Conservation (phyloP, 805 yeast genomes). For the Cyberlindnera lachancei region DNA sequence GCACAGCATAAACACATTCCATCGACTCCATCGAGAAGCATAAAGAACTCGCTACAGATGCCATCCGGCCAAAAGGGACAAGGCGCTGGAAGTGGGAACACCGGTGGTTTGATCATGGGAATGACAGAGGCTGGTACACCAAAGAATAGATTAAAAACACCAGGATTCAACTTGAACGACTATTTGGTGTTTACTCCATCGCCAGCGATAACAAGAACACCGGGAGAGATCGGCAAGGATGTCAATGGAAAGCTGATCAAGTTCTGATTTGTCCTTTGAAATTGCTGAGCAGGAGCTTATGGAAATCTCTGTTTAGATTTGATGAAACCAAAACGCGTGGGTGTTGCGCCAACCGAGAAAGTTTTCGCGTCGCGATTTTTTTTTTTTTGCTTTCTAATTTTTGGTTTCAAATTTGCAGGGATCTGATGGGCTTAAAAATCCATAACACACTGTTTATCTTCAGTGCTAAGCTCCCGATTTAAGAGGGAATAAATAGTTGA, state of each 20-base stretch:
- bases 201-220: constrained; percentile 35
- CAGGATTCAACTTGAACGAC: constrained; percentile 76
- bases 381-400: constrained; percentile 2
- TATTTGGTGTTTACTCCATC: constrained; percentile 75
- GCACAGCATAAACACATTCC: constrained; percentile 20
- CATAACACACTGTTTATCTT: too few species aligned
- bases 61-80: constrained; percentile 13
- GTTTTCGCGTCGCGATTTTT: constrained; percentile 1
- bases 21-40: constrained; percentile 16
- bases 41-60: constrained; percentile 7
- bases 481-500: too few species aligned
- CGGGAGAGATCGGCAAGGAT: constrained; percentile 24
- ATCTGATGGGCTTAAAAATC: too few species aligned
- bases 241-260: constrained; percentile 22
- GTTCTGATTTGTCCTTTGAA: constrained; percentile 4
- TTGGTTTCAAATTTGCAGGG: neutral
- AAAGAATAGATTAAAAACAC: constrained; percentile 35
- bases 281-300: neutral
- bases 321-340: neutral
- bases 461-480: too few species aligned
- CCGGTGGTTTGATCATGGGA: too few species aligned
- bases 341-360: constrained; percentile 1
- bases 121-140: constrained; percentile 24
- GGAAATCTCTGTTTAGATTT: neutral
- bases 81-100: too few species aligned